Conservation (phyloP, 2,329 filamentous ascomycete species). For the Pseudopyricularia cyperi region DNA sequence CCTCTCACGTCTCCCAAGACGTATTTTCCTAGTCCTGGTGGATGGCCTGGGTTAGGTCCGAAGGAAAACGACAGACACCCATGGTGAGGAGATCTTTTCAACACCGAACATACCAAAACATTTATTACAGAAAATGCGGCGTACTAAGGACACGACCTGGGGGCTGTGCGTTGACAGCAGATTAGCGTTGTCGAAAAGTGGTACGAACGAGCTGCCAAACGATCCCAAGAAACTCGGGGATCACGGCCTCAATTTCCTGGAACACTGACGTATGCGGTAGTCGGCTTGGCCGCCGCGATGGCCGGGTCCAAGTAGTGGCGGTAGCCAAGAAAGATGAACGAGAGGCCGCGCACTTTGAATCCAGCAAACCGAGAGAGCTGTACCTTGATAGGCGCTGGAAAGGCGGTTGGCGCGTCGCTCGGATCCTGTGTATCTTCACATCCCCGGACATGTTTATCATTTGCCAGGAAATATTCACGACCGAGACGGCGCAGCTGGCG, state of each 20-base stretch:
- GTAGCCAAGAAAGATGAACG: neutral
- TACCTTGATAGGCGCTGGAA: neutral
- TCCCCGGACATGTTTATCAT: neutral
- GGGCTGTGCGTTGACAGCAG: too few species aligned
- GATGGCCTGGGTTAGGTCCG: too few species aligned
- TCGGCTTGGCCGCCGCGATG: neutral
- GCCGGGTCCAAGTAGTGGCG: neutral
- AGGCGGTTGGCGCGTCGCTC: neutral
- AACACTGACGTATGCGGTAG: neutral
- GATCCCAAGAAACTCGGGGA: neutral
- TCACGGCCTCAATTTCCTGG: neutral
- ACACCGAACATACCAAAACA: too few species aligned
- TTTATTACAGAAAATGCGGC: too few species aligned
- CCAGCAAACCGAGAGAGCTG: neutral
- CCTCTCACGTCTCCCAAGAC: too few species aligned
- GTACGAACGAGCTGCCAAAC: too few species aligned
- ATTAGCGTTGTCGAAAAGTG: too few species aligned
- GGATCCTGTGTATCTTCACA: neutral
- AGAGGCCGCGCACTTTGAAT: neutral
- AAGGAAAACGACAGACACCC: too few species aligned
- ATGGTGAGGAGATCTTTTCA: too few species aligned
- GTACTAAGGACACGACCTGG: too few species aligned
- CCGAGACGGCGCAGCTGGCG: constrained; percentile 20
- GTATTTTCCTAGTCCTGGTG: too few species aligned
- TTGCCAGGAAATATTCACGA: constrained; percentile 6